Percentiles rank a stretch among this genome's conserved stretches.
phyloP scores from a whole-genome alignment of 371 early-diverging fungal genomes.

The Mortierella sp. region DNA sequence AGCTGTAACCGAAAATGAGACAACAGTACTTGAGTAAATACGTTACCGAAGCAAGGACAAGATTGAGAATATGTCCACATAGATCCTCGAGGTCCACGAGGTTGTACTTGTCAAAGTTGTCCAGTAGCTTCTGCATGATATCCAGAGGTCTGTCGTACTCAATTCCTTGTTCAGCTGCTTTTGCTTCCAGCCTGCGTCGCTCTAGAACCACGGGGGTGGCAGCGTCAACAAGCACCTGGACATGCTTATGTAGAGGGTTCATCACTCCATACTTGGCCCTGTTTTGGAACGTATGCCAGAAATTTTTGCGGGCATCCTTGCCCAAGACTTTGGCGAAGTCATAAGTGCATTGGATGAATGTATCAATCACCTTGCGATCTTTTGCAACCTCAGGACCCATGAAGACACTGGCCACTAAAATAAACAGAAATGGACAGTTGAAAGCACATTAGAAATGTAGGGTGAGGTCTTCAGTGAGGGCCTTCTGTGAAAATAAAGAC shows the following conservation, averaged over 20 bases:
- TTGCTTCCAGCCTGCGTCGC: constrained; percentile 32
- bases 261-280: constrained; percentile 9
- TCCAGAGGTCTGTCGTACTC: constrained; percentile 32
- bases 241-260: constrained; percentile 34
- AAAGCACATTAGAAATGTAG: too few relatives aligned
- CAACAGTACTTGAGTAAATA: too few relatives aligned
- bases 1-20: too few relatives aligned
- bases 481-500: too few relatives aligned
- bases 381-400: constrained; percentile 38
- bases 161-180: constrained; percentile 19
- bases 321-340: constrained; percentile 24
- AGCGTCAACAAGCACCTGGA: constrained; percentile 19
- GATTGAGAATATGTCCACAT: constrained; percentile 46
- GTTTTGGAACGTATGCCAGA: constrained; percentile 24
- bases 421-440: too few relatives aligned
- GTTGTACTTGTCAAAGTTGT: constrained; percentile 39
- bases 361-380: constrained; percentile 15
- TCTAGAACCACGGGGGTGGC: constrained; percentile 32
- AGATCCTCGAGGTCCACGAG: constrained; percentile 49
- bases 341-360: constrained; percentile 33
- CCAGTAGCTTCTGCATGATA: constrained; percentile 38
- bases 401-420: constrained; percentile 38
- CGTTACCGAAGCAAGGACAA: constrained; percentile 59
- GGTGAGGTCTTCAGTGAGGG: too few relatives aligned
- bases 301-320: background rate